Percentiles rank a stretch among this genome's conserved stretches.
Evolutionary conservation across 2,329 filamentous ascomycete genomes (phyloP).

Genomic region (Aspergillus tubingensis): DNA sequence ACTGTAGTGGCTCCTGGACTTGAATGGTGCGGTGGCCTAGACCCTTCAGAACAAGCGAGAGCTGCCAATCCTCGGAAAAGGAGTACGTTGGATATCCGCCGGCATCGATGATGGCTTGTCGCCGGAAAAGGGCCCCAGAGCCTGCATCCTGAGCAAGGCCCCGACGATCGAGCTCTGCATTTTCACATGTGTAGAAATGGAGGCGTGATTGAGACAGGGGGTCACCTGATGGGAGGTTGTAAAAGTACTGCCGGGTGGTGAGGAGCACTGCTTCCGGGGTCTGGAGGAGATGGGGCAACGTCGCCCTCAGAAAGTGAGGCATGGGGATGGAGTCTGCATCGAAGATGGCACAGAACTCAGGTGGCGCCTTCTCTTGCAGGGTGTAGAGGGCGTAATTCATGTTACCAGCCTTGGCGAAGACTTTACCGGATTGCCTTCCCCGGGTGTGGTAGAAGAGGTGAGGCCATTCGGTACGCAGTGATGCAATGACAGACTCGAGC

Average conservation of each 20-base stretch:
- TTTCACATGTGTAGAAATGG: conserved; percentile 38
- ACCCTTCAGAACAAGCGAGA: conserved; percentile 35
- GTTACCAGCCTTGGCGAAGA: conserved; percentile 42
- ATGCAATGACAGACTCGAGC: conserved; percentile 43
- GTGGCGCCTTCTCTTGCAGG: conserved; percentile 24
- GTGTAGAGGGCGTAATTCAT: conserved; percentile 37
- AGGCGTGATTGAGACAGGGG: conserved; percentile 33
- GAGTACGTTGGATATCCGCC: conserved; percentile 39
- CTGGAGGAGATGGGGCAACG: conserved; percentile 38
- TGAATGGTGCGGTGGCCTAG: conserved; percentile 32
- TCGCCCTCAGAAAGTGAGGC: conserved; percentile 37
- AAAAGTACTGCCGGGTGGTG: conserved; percentile 38
- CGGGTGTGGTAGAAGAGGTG: conserved; percentile 59
- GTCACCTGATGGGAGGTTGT: conserved; percentile 35
- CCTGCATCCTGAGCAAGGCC: conserved; percentile 36
- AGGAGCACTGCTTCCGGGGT: conserved; percentile 33
- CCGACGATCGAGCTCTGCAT: conserved; percentile 32
- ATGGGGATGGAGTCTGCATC: conserved; percentile 42
- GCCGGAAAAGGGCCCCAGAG: conserved; percentile 38
- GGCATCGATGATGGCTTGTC: conserved; percentile 30
- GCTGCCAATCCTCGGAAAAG: conserved; percentile 39
- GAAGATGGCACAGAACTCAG: conserved; percentile 36
- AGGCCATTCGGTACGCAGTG: conserved; percentile 44
- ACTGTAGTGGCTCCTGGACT: conserved; percentile 36
- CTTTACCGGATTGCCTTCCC: conserved; percentile 40